Evolutionary conservation across 2,329 filamentous ascomycete species (phyloP).

Genomic region (Trichophyton benhamiae): DNA sequence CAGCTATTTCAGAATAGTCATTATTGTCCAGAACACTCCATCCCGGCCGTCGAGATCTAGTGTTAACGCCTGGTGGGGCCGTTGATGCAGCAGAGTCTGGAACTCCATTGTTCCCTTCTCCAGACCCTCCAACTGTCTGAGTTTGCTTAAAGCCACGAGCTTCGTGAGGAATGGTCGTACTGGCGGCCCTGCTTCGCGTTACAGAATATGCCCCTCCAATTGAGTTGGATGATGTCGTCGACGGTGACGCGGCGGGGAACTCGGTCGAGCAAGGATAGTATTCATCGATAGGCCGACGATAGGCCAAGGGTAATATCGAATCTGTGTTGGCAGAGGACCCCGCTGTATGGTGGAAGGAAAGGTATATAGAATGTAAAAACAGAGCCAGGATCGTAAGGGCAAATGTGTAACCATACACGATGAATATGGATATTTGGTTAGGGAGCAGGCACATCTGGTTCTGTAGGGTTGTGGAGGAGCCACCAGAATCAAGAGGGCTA

Average conservation of each 20-base stretch:
- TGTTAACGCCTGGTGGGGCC: slow-evolving; percentile 25
- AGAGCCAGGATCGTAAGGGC: slow-evolving; percentile 41
- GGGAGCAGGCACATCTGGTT: slow-evolving; percentile 84
- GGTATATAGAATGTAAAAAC: slow-evolving; percentile 31
- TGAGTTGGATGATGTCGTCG: slow-evolving; percentile 7
- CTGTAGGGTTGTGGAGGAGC: slow-evolving; percentile 52
- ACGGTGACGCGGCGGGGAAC: slow-evolving; percentile 8
- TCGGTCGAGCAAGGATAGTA: slow-evolving; percentile 16
- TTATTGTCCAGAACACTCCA: slow-evolving; percentile 14
- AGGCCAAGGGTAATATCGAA: slow-evolving; percentile 22
- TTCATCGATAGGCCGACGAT: slow-evolving; percentile 17
- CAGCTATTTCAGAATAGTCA: not conserved
- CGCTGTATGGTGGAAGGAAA: slow-evolving; percentile 18
- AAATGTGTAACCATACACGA: slow-evolving; percentile 59
- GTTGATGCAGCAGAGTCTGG: not conserved
- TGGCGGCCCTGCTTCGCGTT: not conserved
- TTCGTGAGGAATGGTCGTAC: slow-evolving; percentile 4
- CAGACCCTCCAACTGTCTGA: slow-evolving; percentile 6
- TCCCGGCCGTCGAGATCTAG: slow-evolving; percentile 24
- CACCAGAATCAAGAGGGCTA: slow-evolving; percentile 18
- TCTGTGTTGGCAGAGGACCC: slow-evolving; percentile 8
- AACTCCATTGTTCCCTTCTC: slow-evolving; percentile 2
- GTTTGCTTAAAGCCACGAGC: slow-evolving; percentile 7
- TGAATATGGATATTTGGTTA: slow-evolving; percentile 72
- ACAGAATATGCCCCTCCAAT: not conserved